These are phyloP conservation scores for Pelargonium citronellum DNA, from an alignment of 441 rosid genomes.

Conservation along the genomic window DNA sequence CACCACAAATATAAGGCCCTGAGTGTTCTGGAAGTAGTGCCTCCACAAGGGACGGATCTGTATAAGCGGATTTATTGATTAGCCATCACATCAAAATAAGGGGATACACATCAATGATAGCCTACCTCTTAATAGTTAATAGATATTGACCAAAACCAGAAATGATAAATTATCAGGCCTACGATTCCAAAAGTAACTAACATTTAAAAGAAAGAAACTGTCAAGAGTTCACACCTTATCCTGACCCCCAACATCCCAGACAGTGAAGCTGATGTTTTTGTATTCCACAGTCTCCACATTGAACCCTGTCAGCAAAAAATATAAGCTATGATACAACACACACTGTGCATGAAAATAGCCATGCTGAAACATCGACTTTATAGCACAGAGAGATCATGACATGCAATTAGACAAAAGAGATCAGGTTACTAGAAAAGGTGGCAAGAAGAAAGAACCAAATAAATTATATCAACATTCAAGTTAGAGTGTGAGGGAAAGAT, in stretches of 20 bases:
- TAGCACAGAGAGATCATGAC: background rate
- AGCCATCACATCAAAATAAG: conserved; percentile 2
- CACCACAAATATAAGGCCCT: conserved; percentile 29
- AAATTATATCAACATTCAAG: background rate
- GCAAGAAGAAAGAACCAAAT: no score
- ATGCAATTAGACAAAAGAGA: no score
- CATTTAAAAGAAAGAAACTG: background rate
- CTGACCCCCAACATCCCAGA: conserved; percentile 31
- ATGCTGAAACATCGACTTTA: background rate
- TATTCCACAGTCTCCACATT: conserved; percentile 29
- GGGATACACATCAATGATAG: background rate
- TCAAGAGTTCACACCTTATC: conserved; percentile 20
- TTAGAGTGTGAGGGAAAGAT: background rate
- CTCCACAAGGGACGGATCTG: conserved; percentile 32
- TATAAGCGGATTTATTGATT: background rate
- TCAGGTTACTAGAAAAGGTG: no score
- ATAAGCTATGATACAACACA: background rate
- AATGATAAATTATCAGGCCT: background rate
- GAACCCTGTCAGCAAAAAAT: conserved; percentile 19
- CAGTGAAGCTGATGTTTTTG: conserved; percentile 30
- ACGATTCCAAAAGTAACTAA: background rate
- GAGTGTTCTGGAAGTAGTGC: conserved; percentile 30
- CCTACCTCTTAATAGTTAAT: background rate
- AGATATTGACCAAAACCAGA: background rate
- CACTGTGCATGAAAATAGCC: background rate